phyloP scores from a whole-genome alignment of 2,329 filamentous ascomycete species.

The Nemania bipapillata region DNA sequence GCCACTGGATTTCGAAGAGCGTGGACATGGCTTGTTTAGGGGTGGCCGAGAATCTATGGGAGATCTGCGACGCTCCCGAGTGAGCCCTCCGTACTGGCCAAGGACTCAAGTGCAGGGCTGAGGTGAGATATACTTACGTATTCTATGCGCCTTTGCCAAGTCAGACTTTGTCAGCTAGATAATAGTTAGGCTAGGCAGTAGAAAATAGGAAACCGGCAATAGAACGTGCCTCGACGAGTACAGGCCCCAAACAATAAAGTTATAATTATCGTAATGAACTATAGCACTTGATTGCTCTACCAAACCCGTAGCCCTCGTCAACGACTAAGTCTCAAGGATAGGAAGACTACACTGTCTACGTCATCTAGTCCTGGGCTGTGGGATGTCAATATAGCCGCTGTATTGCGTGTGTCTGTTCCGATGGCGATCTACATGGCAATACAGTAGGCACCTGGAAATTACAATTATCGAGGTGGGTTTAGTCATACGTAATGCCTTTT shows the following conservation, averaged over 20 bases:
- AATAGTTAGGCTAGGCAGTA: not conserved
- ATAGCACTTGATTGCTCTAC: too few relatives aligned
- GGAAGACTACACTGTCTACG: not conserved
- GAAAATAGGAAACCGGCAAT: too few relatives aligned
- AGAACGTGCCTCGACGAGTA: not conserved
- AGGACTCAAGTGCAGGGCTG: not conserved
- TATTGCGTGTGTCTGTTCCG: constrained; percentile 6
- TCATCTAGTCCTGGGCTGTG: not conserved
- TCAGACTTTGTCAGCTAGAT: not conserved
- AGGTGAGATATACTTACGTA: not conserved
- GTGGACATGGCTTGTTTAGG: not conserved
- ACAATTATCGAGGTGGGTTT: not conserved
- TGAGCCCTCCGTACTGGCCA: not conserved
- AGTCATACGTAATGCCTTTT: constrained; percentile 5
- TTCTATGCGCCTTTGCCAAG: constrained; percentile 3
- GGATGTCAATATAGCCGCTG: not conserved
- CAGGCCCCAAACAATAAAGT: not conserved
- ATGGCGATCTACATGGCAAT: not conserved
- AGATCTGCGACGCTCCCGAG: not conserved
- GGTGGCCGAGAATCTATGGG: not conserved
- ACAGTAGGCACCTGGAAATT: not conserved
- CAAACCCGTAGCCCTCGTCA: not conserved
- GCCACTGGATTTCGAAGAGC: not conserved
- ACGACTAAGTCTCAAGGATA: not conserved
- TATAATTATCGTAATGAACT: too few relatives aligned